phyloP scores from a whole-genome alignment of 176 grass and related monocot genomes.

The maize (Zea mays) region DNA sequence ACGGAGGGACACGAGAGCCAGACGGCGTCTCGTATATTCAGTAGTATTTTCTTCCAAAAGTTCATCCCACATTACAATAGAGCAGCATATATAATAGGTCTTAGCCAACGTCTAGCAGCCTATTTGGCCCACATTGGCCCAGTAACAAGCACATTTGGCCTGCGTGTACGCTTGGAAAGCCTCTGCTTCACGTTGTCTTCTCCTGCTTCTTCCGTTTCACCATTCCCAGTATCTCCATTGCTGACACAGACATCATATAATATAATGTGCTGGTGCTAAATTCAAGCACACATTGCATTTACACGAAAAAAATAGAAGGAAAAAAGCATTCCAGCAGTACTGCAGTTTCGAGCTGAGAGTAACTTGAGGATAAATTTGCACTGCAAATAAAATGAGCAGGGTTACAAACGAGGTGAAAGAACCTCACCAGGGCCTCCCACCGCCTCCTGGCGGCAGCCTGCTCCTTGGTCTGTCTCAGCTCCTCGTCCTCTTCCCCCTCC shows the following conservation, averaged over 20 bases:
- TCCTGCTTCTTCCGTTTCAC: too few relatives aligned
- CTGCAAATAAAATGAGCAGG: neutral
- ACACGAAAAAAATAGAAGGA: neutral
- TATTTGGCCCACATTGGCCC: too few relatives aligned
- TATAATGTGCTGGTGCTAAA: neutral
- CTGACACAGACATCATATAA: neutral
- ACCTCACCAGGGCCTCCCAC: constrained; percentile 82
- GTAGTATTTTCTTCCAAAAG: too few relatives aligned
- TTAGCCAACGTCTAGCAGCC: too few relatives aligned
- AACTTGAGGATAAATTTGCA: neutral
- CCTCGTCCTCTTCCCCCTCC: constrained; percentile 75
- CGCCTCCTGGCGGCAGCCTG: constrained; percentile 86
- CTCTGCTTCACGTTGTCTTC: too few relatives aligned
- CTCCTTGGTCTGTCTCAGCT: constrained; percentile 79
- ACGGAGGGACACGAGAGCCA: too few relatives aligned
- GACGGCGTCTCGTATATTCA: too few relatives aligned
- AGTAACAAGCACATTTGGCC: too few relatives aligned
- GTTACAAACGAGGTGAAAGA: constrained; percentile 13
- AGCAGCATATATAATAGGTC: too few relatives aligned
- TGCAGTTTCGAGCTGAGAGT: neutral
- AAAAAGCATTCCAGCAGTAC: neutral
- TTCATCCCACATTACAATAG: too few relatives aligned
- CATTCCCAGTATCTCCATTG: too few relatives aligned
- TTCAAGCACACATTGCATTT: neutral
- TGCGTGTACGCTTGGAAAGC: too few relatives aligned